Conservation (phyloP, 2,329 filamentous ascomycete species). For the Ophiostoma himal-ulmi region DNA sequence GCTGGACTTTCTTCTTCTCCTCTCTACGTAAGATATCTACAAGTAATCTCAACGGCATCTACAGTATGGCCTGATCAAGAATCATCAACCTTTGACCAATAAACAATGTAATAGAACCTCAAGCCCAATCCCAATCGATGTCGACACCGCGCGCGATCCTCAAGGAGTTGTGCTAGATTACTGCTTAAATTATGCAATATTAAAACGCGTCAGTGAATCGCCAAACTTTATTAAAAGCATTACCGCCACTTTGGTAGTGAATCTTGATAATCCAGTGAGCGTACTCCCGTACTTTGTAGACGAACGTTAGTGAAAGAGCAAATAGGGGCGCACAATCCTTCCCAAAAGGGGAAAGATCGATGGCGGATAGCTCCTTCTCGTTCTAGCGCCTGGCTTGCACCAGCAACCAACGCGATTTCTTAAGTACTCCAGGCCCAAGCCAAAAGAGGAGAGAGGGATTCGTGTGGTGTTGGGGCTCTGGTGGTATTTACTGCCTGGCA, state of each 20-base stretch:
- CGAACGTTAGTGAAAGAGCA: neutral
- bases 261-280: neutral
- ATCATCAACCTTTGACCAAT: neutral
- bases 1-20: neutral
- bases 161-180: conserved; percentile 1
- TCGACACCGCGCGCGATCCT: neutral
- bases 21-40: neutral
- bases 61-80: neutral
- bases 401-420: no score
- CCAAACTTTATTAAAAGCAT: neutral
- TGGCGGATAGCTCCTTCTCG: neutral
- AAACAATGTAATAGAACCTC: neutral
- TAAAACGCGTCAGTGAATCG: neutral
- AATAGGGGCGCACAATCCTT: conserved; percentile 20
- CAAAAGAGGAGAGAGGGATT: neutral
- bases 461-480: neutral
- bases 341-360: conserved; percentile 13
- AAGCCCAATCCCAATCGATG: neutral
- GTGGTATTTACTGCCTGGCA: neutral
- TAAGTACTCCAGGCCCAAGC: neutral
- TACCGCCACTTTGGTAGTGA: neutral
- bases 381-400: neutral
- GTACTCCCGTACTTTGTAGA: neutral
- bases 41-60: neutral
- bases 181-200: neutral